Conservation (phyloP, 2,329 filamentous ascomycete genomes). For the Xylaria sp. region DNA sequence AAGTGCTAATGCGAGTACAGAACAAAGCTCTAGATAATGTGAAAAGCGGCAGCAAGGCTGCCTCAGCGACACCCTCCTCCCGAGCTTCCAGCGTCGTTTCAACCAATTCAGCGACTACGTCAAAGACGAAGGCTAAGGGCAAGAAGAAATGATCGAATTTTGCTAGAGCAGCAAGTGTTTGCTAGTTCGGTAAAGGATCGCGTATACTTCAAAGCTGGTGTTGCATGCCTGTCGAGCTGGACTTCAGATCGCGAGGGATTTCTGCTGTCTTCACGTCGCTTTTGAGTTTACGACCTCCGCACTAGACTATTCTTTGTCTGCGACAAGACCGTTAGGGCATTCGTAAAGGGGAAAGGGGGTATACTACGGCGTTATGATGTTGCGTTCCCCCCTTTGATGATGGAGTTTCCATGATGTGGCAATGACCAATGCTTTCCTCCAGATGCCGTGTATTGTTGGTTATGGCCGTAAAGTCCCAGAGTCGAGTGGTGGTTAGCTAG, state of each 20-base stretch:
- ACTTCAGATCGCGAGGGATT: no score
- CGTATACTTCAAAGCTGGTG: no score
- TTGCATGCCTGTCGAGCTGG: no score
- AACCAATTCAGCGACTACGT: conserved; percentile 58
- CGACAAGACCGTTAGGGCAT: conserved; percentile 5
- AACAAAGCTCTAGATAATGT: conserved; percentile 92
- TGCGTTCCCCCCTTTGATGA: conserved; percentile 7
- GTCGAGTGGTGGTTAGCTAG: no score
- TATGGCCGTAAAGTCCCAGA: no score
- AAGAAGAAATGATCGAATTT: conserved; percentile 52
- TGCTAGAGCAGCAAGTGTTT: not conserved
- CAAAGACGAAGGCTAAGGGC: conserved; percentile 50
- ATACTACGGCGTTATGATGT: conserved; percentile 7
- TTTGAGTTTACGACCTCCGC: no score
- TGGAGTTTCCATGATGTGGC: conserved; percentile 1
- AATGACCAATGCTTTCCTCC: no score
- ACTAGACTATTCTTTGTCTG: not conserved
- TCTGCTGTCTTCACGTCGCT: no score
- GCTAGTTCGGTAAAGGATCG: not conserved
- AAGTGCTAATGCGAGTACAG: conserved; percentile 49
- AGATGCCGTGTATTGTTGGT: no score
- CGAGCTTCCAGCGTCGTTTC: conserved; percentile 88
- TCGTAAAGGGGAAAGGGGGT: conserved; percentile 8
- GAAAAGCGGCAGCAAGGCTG: conserved; percentile 74
- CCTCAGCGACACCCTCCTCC: conserved; percentile 74